Conservation (phyloP, 768 basidiomycete species). For the Lactarius pseudohatsudake region DNA sequence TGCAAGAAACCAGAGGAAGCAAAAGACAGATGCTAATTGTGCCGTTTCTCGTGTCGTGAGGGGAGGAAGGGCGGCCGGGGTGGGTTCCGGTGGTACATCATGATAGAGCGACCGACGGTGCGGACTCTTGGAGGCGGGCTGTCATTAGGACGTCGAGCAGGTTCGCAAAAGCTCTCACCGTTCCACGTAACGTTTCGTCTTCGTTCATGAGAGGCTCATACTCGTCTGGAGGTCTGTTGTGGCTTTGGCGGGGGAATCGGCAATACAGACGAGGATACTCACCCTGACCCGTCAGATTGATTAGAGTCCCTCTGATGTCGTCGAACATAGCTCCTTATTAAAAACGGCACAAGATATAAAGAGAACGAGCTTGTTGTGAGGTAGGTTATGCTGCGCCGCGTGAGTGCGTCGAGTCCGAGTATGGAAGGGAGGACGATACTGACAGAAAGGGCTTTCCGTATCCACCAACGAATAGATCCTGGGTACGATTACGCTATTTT, state of each 20-base stretch:
- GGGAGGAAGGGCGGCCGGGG: slow-evolving; percentile 35
- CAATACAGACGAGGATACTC: neutral
- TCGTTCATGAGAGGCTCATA: slow-evolving; percentile 36
- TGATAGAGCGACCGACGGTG: slow-evolving; percentile 10
- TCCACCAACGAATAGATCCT: slow-evolving; percentile 57
- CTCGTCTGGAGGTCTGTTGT: slow-evolving; percentile 27
- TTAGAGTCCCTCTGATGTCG: neutral
- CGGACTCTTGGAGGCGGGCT: slow-evolving; percentile 7
- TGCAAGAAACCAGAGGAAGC: slow-evolving; percentile 89
- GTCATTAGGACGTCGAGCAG: neutral
- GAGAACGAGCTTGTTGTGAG: slow-evolving; percentile 89
- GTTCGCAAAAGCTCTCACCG: slow-evolving; percentile 15
- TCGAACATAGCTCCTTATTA: slow-evolving; percentile 39
- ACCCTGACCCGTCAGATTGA: neutral
- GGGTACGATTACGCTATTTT: slow-evolving; percentile 18
- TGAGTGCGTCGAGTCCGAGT: slow-evolving; percentile 5
- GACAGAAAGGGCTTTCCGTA: slow-evolving; percentile 91
- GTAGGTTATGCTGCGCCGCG: slow-evolving; percentile 69
- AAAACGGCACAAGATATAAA: slow-evolving; percentile 71
- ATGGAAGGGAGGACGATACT: slow-evolving; percentile 31
- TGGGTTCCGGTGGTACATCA: slow-evolving; percentile 11
- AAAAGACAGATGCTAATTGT: slow-evolving; percentile 74
- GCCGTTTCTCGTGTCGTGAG: slow-evolving; percentile 72
- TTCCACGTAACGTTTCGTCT: slow-evolving; percentile 16
- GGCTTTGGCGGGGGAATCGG: slow-evolving; percentile 9